Evolutionary conservation across 2,329 filamentous ascomycete genomes (phyloP), one percentile per base, ranked within the genome.

Genomic region (Immersiporthe knoxdaviesiana): DNA sequence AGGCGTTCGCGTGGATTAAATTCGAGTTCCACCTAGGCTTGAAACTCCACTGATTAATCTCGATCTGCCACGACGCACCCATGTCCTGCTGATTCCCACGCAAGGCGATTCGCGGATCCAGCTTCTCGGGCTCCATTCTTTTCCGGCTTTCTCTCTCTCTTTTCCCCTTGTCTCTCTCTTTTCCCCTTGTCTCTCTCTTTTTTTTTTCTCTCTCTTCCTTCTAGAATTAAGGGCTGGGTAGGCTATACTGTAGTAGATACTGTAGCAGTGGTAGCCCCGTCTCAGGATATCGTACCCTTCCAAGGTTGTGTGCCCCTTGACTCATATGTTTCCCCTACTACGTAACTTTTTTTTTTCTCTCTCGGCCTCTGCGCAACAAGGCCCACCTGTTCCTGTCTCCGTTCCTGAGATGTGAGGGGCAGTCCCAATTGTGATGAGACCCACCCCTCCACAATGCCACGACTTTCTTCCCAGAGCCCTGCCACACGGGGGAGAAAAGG

Each of bases 61-160:
- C 66, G 66, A 68, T 68, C 68, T 69, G 59, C 68, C 64, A 67
- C 59, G 59, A 58, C 64, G 44, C 59, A 67, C 64, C 64, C 68
- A 39, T 67, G 64, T 47, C 35, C 24, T 50, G 58, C 67, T 69
- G 56, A 69, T 58, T 67, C 56, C 59, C 59, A 37, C 56, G 68
- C 68, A 62, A 63, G 59, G 50, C 64, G 68, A 69, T 69, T 69
- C 68, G 64, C 62, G 64, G 63, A 37, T 10, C 47, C 64, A 70
- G 61, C 52, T 59, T 65, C 65, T 63, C 65, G 66, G 56, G 52
- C 47, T 54, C 67, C 30, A 44, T 44, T 44, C 59, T 58, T 61
- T 60, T 37, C 60, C n/a, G 41, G 14, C 41, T 50, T 44, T 32
- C 52, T 60, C 35, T 35, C 35, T 58, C 30, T 47, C 18, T 35